Percentiles rank a stretch among this genome's conserved stretches.
Evolutionary conservation across 169 alveolate genomes (phyloP).

Genomic region (Plasmodium chabaudi): DNA sequence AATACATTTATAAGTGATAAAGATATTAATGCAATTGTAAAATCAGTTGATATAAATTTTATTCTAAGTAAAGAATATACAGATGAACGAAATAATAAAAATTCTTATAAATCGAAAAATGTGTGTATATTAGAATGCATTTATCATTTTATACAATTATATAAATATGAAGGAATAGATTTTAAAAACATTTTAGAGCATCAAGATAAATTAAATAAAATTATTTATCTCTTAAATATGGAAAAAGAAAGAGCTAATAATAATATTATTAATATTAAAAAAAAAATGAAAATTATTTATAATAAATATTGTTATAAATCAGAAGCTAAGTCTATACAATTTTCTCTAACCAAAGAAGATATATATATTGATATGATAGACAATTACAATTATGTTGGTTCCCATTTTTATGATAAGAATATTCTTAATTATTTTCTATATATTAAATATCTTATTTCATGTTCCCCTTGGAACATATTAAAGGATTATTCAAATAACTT

Average conservation of each 20-base stretch:
- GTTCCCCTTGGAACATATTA: constrained; percentile 61
- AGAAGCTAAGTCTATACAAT: constrained; percentile 52
- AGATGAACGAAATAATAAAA: constrained; percentile 34
- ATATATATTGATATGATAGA: constrained; percentile 2
- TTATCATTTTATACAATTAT: constrained; percentile 60
- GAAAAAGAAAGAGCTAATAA: constrained; percentile 50
- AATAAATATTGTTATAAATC: constrained; percentile 47
- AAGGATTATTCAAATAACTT: constrained; percentile 17
- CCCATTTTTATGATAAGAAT: constrained; percentile 35
- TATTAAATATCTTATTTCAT: constrained; percentile 49
- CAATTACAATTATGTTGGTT: constrained; percentile 32
- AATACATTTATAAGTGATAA: constrained; percentile 43
- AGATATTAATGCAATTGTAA: constrained; percentile 63
- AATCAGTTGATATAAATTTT: constrained; percentile 29
- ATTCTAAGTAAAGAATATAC: constrained; percentile 33
- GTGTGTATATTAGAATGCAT: constrained; percentile 58
- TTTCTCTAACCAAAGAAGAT: constrained; percentile 19
- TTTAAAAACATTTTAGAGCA: constrained; percentile 16
- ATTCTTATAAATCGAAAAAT: constrained; percentile 31
- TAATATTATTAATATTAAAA: constrained; percentile 19
- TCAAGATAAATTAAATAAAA: constrained; percentile 9
- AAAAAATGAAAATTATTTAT: constrained; percentile 34
- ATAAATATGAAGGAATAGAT: constrained; percentile 67
- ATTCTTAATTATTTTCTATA: constrained; percentile 40
- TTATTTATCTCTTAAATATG: constrained; percentile 23